Conservation (phyloP, 2,329 filamentous ascomycete species). For the Fusarium sambucinum region DNA sequence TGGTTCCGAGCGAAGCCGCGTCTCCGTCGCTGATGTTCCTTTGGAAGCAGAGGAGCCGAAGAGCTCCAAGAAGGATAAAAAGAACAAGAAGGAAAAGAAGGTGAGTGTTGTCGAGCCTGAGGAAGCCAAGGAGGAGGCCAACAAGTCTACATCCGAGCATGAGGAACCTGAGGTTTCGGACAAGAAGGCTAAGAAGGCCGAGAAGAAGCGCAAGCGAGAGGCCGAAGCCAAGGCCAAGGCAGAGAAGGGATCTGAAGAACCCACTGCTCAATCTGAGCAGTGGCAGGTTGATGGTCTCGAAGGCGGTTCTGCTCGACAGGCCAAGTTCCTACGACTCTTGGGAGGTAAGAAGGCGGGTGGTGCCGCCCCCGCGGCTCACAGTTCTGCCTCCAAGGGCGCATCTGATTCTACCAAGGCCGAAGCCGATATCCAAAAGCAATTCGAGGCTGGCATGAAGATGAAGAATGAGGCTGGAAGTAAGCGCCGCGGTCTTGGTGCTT, state of each 20-base stretch:
- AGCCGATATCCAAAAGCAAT: slow-evolving; percentile 68
- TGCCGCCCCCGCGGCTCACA: slow-evolving; percentile 39
- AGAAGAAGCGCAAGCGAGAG: slow-evolving; percentile 54
- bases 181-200: slow-evolving; percentile 52
- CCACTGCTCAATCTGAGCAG: slow-evolving; percentile 52
- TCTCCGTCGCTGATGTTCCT: slow-evolving; percentile 28
- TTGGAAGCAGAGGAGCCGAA: slow-evolving; percentile 41
- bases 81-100: slow-evolving; percentile 49
- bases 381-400: slow-evolving; percentile 44
- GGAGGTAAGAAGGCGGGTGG: slow-evolving; percentile 63
- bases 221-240: slow-evolving; percentile 42
- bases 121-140: slow-evolving; percentile 43
- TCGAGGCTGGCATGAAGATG: slow-evolving; percentile 66
- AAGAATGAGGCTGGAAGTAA: slow-evolving; percentile 65
- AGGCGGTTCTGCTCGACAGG: slow-evolving; percentile 63
- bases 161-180: slow-evolving; percentile 38
- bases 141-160: slow-evolving; percentile 20
- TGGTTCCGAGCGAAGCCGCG: slow-evolving; percentile 42
- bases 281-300: slow-evolving; percentile 67
- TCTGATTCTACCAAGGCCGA: slow-evolving; percentile 58
- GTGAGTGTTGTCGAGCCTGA: slow-evolving; percentile 22
- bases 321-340: slow-evolving; percentile 69
- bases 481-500: slow-evolving; percentile 66
- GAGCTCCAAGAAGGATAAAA: slow-evolving; percentile 47
- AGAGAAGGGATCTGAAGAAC: slow-evolving; percentile 28